phyloP scores from a whole-genome alignment of 1,139 yeast species.

The Diutina sp. region DNA sequence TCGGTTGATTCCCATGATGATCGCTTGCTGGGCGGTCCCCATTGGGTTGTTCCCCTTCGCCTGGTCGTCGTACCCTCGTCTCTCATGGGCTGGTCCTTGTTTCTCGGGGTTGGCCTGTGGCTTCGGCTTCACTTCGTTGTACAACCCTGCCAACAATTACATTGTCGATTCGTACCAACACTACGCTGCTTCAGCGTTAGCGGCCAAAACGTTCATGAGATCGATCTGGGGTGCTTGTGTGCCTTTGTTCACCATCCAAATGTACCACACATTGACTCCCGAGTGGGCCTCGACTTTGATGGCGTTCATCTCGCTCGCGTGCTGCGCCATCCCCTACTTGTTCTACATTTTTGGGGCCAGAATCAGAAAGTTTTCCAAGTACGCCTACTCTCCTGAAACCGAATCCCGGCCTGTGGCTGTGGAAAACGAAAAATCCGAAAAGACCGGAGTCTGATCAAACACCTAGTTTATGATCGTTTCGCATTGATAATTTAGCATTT shows the following conservation, averaged over 20 bases:
- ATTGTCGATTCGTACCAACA: slow-evolving; percentile 62
- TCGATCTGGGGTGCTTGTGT: slow-evolving; percentile 67
- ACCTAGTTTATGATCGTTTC: neutral
- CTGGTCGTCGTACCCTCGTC: slow-evolving; percentile 44
- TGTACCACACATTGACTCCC: slow-evolving; percentile 57
- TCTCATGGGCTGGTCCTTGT: slow-evolving; percentile 58
- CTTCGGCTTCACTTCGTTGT: slow-evolving; percentile 44
- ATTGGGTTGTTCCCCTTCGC: slow-evolving; percentile 44
- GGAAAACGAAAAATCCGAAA: neutral
- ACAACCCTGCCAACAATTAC: slow-evolving; percentile 59
- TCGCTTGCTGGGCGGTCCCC: slow-evolving; percentile 52
- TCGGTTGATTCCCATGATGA: slow-evolving; percentile 53
- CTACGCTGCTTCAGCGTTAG: slow-evolving; percentile 59
- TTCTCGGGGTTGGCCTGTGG: slow-evolving; percentile 52
- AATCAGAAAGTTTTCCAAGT: slow-evolving; percentile 37
- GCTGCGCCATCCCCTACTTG: slow-evolving; percentile 47
- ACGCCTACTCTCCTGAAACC: slow-evolving; percentile 24
- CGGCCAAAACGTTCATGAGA: slow-evolving; percentile 55
- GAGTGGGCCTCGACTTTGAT: slow-evolving; percentile 63
- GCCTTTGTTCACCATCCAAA: slow-evolving; percentile 65
- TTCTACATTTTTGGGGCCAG: slow-evolving; percentile 43
- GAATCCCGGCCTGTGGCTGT: neutral
- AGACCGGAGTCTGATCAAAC: neutral
- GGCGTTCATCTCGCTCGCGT: slow-evolving; percentile 52
- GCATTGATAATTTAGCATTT: neutral